Evolutionary conservation across 192 early-diverging fungal genomes (phyloP).

Genomic region (Oehlia diaphana): DNA sequence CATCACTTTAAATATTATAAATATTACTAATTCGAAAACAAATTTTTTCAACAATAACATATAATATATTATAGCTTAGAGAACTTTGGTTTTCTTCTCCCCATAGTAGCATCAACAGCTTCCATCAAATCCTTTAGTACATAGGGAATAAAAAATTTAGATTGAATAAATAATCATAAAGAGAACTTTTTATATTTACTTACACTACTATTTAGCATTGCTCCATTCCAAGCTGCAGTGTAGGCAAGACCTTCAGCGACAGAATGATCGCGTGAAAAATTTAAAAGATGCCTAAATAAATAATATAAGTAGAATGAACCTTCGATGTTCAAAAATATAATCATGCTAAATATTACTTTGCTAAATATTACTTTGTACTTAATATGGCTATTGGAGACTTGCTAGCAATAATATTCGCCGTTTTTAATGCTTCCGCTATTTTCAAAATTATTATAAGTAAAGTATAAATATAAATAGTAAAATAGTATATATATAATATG

Average conservation of each 20-base stretch:
- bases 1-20: too few relatives aligned
- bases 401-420: conserved; percentile 72
- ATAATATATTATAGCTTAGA: conserved; percentile 20
- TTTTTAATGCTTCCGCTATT: conserved; percentile 59
- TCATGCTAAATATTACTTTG: background rate
- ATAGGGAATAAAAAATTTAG: background rate
- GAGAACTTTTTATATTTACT: background rate
- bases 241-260: conserved; percentile 87
- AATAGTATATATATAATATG: background rate
- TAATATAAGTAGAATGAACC: background rate
- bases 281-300: conserved; percentile 66
- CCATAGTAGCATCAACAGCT: conserved; percentile 1
- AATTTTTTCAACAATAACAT: too few relatives aligned
- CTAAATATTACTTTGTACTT: conserved; percentile 76
- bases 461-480: too few relatives aligned
- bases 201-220: conserved; percentile 76
- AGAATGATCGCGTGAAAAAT: conserved; percentile 90
- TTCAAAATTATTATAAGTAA: too few relatives aligned
- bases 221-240: conserved; percentile 84
- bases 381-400: conserved; percentile 88
- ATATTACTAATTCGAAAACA: too few relatives aligned
- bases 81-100: conserved; percentile 22
- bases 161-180: background rate
- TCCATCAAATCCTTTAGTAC: conserved; percentile 17
- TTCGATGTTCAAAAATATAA: background rate